Conservation (phyloP, 305 asterid genomes). For the Solanum hybrid region DNA sequence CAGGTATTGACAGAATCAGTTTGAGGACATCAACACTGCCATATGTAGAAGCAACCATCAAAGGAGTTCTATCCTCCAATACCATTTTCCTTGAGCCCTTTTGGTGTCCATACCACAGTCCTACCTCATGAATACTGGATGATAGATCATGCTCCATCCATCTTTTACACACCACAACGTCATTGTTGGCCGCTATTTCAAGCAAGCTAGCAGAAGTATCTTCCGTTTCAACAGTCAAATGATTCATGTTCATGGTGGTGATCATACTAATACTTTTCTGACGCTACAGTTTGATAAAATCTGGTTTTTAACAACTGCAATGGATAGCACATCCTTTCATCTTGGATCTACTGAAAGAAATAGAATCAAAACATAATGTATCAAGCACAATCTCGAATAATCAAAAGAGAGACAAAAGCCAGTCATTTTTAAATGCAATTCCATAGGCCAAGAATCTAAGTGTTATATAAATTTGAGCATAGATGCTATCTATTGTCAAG, state of each 20-base stretch:
- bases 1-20: slow-evolving; percentile 46
- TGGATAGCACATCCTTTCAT: slow-evolving; percentile 12
- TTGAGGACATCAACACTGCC: slow-evolving; percentile 63
- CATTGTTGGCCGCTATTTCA: slow-evolving; percentile 73
- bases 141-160: slow-evolving; percentile 25
- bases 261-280: slow-evolving; percentile 1
- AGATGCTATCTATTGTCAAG: not conserved
- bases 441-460: not conserved
- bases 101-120: slow-evolving; percentile 71
- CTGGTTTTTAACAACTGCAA: slow-evolving; percentile 5
- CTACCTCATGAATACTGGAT: slow-evolving; percentile 42
- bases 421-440: not conserved
- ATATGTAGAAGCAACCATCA: slow-evolving; percentile 77
- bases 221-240: not conserved
- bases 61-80: slow-evolving; percentile 67
- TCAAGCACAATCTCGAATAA: not conserved
- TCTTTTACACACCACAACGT: slow-evolving; percentile 36
- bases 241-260: slow-evolving; percentile 30
- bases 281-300: slow-evolving; percentile 6
- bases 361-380: not conserved
- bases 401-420: not conserved
- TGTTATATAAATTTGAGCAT: not conserved
- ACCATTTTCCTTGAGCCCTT: slow-evolving; percentile 69
- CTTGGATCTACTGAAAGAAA: slow-evolving; percentile 8
- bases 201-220: slow-evolving; percentile 50